These are phyloP conservation scores for Cercis canadensis DNA, from an alignment of 306 rosid genomes.

Conservation along the genomic window DNA sequence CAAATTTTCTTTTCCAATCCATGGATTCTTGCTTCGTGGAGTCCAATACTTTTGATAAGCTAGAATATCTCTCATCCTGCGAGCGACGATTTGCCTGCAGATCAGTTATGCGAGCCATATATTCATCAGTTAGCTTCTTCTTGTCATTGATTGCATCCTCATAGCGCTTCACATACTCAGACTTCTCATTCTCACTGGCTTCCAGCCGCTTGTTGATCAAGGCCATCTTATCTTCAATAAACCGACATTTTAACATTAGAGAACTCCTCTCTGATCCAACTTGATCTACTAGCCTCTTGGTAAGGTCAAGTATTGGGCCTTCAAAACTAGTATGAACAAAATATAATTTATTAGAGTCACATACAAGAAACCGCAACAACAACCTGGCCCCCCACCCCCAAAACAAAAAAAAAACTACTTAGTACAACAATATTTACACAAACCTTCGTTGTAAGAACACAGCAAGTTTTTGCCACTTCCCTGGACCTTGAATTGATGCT, in stretches of 20 bases:
- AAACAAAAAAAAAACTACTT: not conserved
- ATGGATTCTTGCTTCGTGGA: conserved; percentile 75
- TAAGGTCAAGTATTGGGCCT: conserved; percentile 81
- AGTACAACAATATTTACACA: conserved; percentile 27
- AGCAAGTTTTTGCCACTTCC: conserved; percentile 86
- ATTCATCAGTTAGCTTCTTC: conserved; percentile 84
- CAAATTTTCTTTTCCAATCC: conserved; percentile 90
- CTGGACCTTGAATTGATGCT: conserved; percentile 77
- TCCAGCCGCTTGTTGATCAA: conserved; percentile 82
- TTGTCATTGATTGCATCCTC: conserved; percentile 88
- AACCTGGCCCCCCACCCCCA: not conserved
- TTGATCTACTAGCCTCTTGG: conserved; percentile 70
- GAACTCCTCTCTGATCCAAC: conserved; percentile 82
- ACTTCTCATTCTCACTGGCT: conserved; percentile 75
- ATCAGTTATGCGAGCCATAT: conserved; percentile 77
- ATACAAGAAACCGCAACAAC: not conserved
- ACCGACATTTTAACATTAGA: conserved; percentile 65
- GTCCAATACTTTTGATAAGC: conserved; percentile 71
- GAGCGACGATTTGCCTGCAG: conserved; percentile 81
- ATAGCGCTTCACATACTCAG: conserved; percentile 79
- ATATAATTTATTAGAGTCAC: conserved; percentile 7
- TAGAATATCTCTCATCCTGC: conserved; percentile 69
- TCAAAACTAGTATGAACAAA: conserved; percentile 67
- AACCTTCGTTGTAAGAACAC: conserved; percentile 84
- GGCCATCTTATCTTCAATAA: conserved; percentile 75